phyloP scores from a whole-genome alignment of 805 yeast genomes.

The Yarrowia sp. region DNA sequence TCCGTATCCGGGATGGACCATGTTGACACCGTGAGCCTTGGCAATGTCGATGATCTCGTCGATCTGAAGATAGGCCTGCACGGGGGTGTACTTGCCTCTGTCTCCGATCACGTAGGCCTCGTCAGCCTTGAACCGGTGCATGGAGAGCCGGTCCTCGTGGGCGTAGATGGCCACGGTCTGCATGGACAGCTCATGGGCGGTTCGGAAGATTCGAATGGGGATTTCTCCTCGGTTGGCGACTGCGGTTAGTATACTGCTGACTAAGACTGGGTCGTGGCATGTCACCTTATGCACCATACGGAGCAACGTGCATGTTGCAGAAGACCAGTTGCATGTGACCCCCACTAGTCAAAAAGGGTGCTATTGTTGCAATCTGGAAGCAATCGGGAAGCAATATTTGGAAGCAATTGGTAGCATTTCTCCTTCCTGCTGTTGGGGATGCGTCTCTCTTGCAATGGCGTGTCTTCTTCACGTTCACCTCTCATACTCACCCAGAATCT shows the following conservation, averaged over 20 bases:
- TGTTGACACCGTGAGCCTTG: constrained; percentile 73
- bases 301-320: constrained; percentile 6
- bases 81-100: constrained; percentile 90
- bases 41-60: constrained; percentile 94
- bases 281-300: constrained; percentile 8
- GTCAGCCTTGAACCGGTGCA: constrained; percentile 94
- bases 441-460: too few species aligned
- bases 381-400: not conserved
- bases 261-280: not conserved
- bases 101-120: constrained; percentile 92
- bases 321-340: constrained; percentile 7
- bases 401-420: constrained; percentile 35
- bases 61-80: constrained; percentile 92
- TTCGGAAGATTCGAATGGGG: constrained; percentile 70
- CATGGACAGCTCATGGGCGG: constrained; percentile 97
- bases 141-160: constrained; percentile 91
- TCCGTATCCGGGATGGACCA: constrained; percentile 95
- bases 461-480: too few species aligned
- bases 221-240: constrained; percentile 54
- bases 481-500: constrained; percentile 49
- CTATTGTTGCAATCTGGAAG: too few species aligned
- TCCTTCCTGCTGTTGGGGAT: too few species aligned
- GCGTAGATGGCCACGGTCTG: constrained; percentile 96
- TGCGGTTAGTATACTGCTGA: constrained; percentile 23
- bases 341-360: constrained; percentile 5